Base-by-base conservation (phyloP, 345 rosid genomes). In the Cardamine occulta region DNA sequence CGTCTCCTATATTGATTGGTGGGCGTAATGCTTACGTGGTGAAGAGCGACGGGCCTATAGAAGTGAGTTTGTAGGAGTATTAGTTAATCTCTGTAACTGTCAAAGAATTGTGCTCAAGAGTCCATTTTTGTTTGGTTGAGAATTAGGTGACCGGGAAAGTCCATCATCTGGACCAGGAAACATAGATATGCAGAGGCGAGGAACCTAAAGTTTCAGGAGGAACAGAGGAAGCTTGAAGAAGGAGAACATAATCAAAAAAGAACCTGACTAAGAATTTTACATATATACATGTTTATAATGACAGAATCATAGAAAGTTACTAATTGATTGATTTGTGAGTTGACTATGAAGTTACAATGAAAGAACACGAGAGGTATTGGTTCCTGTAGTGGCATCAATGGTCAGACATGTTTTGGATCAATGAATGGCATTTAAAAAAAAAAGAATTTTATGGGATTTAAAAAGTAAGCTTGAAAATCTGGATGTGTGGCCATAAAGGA, bases 1-100 rank as follows among this genome's bases (percentile, higher is more conserved):
- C 97, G 62, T 88, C 97, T 19, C 93, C 92, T 44, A 44, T 92
- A 17, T 28, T 37, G 55, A 82, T 92, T 73, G 74, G 74, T 86
- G 88, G 93, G 53, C 80, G 77, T 23, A 79, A 81, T 19, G 90
- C 76, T 45, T 66, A 58, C 39, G 86, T 89, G 66, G 91, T 83
- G 81, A 88, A 83, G 73, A 88, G 65, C 17, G 5, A 15, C 0
- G 3, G 17, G 9, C 1, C 11, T 0, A 54, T 6, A 54, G 2
- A 54, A 26, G 59, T 53, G 37, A 34, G 37, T 34, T 34, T 34
- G 9, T 34, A 6, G 37, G 58, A 53, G 58, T 24, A 6, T 52
- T 52, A 21, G 15, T 21, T 49, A 49, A 17, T 26, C 61, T 28
- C 18, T 13, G 13, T 17, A 47, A 47, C 23, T 8, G 23, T 17